phyloP scores from a whole-genome alignment of 768 basidiomycete species.

The button mushroom (Agaricus bisporus) region DNA sequence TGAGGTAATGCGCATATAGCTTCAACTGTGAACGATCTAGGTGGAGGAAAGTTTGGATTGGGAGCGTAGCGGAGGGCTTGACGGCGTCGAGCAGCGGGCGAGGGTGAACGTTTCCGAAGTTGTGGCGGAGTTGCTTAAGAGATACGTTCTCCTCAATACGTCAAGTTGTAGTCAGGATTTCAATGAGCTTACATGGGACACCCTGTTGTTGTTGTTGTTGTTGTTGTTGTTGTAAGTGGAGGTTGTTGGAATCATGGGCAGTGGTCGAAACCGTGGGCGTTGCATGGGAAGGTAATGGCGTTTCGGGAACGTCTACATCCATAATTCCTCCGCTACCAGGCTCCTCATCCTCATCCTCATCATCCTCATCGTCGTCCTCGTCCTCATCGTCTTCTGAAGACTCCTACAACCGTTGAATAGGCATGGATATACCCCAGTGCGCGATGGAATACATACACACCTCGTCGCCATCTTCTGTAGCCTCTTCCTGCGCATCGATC shows the following conservation, averaged over 20 bases:
- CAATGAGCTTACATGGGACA: slow-evolving; percentile 6
- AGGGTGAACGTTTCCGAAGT: slow-evolving; percentile 23
- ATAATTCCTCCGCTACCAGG: slow-evolving; percentile 18
- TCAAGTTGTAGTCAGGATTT: neutral
- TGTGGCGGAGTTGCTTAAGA: slow-evolving; percentile 15
- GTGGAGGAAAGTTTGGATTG: slow-evolving; percentile 14
- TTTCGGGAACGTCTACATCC: slow-evolving; percentile 19
- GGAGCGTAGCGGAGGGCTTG: slow-evolving; percentile 29
- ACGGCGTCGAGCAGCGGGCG: slow-evolving; percentile 27
- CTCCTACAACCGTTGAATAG: neutral
- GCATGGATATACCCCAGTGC: neutral
- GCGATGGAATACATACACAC: slow-evolving; percentile 3
- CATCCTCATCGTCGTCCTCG: slow-evolving; percentile 41
- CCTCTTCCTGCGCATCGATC: slow-evolving; percentile 9
- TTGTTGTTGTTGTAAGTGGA: neutral
- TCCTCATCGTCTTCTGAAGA: slow-evolving; percentile 45
- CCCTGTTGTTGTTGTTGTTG: neutral
- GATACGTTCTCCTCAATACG: neutral
- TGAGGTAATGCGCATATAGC: slow-evolving; percentile 90
- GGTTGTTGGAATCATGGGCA: neutral
- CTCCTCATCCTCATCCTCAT: slow-evolving; percentile 48
- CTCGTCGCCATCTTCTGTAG: slow-evolving; percentile 12
- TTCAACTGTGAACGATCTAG: slow-evolving; percentile 79
- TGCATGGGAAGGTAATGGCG: slow-evolving; percentile 5
- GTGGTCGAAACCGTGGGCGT: slow-evolving; percentile 3